phyloP scores from a whole-genome alignment of 441 rosid species.

The Adansonia grandidieri region DNA sequence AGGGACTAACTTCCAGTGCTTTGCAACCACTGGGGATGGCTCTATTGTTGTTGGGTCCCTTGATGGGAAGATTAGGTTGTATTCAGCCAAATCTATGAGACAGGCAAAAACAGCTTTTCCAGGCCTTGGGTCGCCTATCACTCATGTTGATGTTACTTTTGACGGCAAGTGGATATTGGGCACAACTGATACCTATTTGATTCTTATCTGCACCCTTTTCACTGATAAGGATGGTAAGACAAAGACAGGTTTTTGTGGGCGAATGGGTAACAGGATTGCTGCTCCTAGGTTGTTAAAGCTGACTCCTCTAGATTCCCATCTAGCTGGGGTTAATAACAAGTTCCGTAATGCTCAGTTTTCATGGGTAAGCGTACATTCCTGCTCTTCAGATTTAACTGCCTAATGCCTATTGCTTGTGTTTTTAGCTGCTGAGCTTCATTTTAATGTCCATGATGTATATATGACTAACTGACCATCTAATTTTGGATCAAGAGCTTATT shows the following conservation, averaged over 20 bases:
- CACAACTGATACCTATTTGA: conserved; percentile 85
- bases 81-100: conserved; percentile 83
- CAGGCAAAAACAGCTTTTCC: conserved; percentile 97
- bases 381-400: conserved; percentile 8
- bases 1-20: conserved; percentile 94
- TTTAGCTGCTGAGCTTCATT: not conserved
- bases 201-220: conserved; percentile 38
- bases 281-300: conserved; percentile 92
- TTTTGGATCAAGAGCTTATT: not conserved
- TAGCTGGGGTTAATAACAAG: conserved; percentile 79
- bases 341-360: conserved; percentile 93
- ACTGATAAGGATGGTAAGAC: conserved; percentile 79
- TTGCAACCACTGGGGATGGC: conserved; percentile 97
- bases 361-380: conserved; percentile 60
- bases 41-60: conserved; percentile 93
- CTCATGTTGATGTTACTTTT: conserved; percentile 46
- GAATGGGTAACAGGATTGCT: conserved; percentile 93
- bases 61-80: conserved; percentile 90
- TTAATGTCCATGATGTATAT: conserved; percentile 7
- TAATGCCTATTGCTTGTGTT: not conserved
- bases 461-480: not conserved
- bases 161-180: conserved; percentile 98
- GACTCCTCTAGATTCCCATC: conserved; percentile 83
- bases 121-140: conserved; percentile 87
- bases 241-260: conserved; percentile 88